phyloP scores from a whole-genome alignment of 441 rosid genomes.

The Erodium moschatum region DNA sequence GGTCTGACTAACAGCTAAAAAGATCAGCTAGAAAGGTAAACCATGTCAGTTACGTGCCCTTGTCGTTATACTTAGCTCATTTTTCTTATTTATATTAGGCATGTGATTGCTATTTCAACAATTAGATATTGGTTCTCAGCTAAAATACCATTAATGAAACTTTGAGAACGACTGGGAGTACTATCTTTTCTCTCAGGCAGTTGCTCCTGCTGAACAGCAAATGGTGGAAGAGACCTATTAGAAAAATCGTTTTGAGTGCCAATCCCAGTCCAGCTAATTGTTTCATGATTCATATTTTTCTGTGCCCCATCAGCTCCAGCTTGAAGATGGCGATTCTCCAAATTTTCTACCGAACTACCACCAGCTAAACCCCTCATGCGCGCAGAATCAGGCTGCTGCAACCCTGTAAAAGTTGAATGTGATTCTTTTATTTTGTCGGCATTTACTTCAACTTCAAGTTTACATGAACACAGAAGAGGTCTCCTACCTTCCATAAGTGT shows the following conservation, averaged over 20 bases:
- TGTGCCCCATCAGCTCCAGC: conserved; percentile 31
- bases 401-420: conserved; percentile 23
- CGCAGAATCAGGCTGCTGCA: conserved; percentile 33
- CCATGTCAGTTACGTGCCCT: no score
- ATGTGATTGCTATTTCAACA: neutral
- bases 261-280: conserved; percentile 40
- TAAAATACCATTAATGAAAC: conserved; percentile 24
- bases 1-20: no score
- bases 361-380: conserved; percentile 29
- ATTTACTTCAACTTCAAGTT: conserved; percentile 41
- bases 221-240: conserved; percentile 27
- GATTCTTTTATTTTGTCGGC: conserved; percentile 40
- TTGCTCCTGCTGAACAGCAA: conserved; percentile 32
- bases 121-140: conserved; percentile 23
- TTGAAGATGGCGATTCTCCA: conserved; percentile 37
- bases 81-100: no score
- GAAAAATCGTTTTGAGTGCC: conserved; percentile 34
- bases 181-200: conserved; percentile 31
- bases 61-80: no score
- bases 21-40: no score
- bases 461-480: conserved; percentile 32
- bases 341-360: conserved; percentile 25
- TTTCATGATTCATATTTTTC: conserved; percentile 39
- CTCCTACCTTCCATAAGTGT: conserved; percentile 45
- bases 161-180: conserved; percentile 31